phyloP scores from a whole-genome alignment of 1,284 basidiomycete species.

The Pseudozyma pruni region DNA sequence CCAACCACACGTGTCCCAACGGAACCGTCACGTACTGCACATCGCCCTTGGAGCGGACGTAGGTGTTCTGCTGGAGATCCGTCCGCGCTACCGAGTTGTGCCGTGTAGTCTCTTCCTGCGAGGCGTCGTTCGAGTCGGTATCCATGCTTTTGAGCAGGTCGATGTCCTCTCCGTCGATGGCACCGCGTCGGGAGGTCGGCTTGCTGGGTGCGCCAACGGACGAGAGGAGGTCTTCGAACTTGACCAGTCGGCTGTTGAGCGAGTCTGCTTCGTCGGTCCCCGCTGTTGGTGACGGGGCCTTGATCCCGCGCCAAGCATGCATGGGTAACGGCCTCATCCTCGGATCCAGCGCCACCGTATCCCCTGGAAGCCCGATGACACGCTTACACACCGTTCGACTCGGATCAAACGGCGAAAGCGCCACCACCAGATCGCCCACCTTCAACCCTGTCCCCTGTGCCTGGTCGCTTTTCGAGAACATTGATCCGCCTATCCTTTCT shows the following conservation, averaged over 20 bases:
- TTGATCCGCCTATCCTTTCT: constrained; percentile 14
- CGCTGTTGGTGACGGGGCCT: neutral
- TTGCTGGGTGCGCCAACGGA: neutral
- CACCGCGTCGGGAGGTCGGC: neutral
- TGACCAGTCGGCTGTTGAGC: constrained; percentile 11
- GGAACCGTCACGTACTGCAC: constrained; percentile 46
- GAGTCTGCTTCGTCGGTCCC: neutral
- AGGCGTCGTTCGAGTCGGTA: constrained; percentile 1
- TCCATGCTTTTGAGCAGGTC: constrained; percentile 36
- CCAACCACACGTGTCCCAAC: constrained; percentile 78
- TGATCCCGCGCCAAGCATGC: constrained; percentile 19
- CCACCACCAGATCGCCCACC: constrained; percentile 81
- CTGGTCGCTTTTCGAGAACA: constrained; percentile 42
- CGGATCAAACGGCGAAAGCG: constrained; percentile 80
- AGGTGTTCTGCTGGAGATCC: constrained; percentile 20
- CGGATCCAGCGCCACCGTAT: constrained; percentile 87
- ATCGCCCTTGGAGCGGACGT: constrained; percentile 29
- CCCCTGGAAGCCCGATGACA: constrained; percentile 88
- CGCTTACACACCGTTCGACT: constrained; percentile 85
- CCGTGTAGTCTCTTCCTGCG: neutral
- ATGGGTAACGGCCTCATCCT: constrained; percentile 59
- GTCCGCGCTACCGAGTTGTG: constrained; percentile 15
- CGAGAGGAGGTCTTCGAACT: constrained; percentile 17
- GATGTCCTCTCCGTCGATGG: neutral
- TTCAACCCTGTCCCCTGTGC: constrained; percentile 53